These are phyloP conservation scores for Candida taoyuanica DNA, from an alignment of 805 yeast genomes.

Conservation along the genomic window DNA sequence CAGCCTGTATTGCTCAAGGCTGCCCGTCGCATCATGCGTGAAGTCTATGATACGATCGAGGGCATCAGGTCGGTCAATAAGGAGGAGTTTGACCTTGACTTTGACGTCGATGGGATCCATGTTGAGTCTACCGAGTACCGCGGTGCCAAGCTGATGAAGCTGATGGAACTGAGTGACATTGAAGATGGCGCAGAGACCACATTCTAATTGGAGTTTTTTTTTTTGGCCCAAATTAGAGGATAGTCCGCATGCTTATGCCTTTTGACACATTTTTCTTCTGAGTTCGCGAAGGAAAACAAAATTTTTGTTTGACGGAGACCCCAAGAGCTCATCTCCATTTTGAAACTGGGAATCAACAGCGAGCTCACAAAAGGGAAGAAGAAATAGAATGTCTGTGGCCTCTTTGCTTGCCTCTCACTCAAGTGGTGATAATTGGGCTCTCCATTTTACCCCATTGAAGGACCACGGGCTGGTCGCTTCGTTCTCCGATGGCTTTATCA, in stretches of 20 bases:
- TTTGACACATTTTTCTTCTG: not conserved
- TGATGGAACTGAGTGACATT: conserved; percentile 26
- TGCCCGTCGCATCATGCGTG: conserved; percentile 16
- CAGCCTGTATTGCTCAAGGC: conserved; percentile 15
- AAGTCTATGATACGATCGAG: conserved; percentile 16
- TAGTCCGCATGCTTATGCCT: too few species aligned
- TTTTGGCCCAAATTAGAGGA: too few species aligned
- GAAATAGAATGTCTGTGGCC: conserved; percentile 20
- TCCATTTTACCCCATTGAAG: conserved; percentile 33
- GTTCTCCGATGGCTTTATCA: conserved; percentile 43
- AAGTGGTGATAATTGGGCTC: conserved; percentile 48
- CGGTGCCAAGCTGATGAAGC: conserved; percentile 27
- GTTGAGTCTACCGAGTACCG: conserved; percentile 26
- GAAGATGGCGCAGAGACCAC: conserved; percentile 11
- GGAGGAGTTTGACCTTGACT: conserved; percentile 23
- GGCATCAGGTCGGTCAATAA: conserved; percentile 14
- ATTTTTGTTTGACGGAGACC: not conserved
- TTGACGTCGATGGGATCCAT: conserved; percentile 24
- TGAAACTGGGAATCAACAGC: not conserved
- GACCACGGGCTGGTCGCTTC: conserved; percentile 40
- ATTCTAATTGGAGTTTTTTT: too few species aligned
- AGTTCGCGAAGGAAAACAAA: not conserved
- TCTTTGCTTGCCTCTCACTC: conserved; percentile 21
- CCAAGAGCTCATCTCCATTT: conserved; percentile 1
- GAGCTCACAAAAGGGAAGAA: not conserved